Conservation (phyloP, 2,329 filamentous ascomycete genomes). For the Tothia fuscella region DNA sequence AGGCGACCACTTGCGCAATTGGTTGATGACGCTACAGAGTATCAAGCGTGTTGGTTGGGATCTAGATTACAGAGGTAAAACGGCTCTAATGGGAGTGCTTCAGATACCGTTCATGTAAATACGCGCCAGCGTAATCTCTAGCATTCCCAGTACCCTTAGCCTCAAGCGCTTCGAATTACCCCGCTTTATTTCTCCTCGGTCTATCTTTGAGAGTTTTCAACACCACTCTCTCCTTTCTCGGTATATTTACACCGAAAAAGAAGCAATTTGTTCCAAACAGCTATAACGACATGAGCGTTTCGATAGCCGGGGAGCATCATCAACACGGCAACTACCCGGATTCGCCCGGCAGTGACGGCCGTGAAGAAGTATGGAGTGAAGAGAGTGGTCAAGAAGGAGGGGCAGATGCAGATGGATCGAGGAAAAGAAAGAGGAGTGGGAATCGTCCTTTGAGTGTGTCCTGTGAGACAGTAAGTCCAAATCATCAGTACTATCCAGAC, state of each 20-base stretch:
- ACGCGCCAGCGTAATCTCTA: too few species aligned
- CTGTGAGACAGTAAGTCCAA: constrained; percentile 51
- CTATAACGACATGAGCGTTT: constrained; percentile 1
- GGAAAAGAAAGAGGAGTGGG: constrained; percentile 18
- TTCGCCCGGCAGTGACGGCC: not conserved
- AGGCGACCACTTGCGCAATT: too few species aligned
- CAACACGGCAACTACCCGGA: not conserved
- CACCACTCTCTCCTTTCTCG: too few species aligned
- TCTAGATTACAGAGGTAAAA: too few species aligned
- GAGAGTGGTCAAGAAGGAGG: constrained; percentile 22
- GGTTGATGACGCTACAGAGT: too few species aligned
- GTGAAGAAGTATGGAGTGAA: constrained; percentile 14
- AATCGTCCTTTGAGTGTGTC: constrained; percentile 37
- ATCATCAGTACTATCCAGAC: too few species aligned
- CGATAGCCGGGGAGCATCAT: not conserved
- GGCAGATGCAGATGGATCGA: constrained; percentile 22
- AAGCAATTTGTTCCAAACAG: constrained; percentile 3
- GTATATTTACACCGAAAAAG: not conserved
- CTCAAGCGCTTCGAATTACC: too few species aligned
- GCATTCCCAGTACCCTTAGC: too few species aligned
- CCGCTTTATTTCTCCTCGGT: not conserved
- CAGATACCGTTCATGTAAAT: too few species aligned
- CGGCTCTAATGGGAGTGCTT: too few species aligned
- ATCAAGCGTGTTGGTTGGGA: too few species aligned
- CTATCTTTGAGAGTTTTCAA: too few species aligned